These are phyloP conservation scores for Pyrus bretschneideri DNA, from an alignment of 306 rosid species.

Conservation along the genomic window DNA sequence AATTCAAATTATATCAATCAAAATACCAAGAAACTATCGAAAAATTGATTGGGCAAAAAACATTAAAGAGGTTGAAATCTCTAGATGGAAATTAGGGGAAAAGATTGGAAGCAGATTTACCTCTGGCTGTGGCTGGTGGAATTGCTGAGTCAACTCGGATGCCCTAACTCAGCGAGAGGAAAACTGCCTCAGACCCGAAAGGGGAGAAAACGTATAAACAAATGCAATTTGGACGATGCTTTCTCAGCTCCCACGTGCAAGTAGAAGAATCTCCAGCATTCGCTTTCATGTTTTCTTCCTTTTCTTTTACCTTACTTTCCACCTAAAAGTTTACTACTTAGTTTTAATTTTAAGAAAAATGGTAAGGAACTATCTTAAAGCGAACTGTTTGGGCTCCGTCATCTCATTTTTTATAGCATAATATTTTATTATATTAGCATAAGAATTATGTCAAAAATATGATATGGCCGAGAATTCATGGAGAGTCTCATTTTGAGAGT, in stretches of 20 bases:
- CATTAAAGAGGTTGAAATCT: background rate
- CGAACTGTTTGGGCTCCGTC: no score
- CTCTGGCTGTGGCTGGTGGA: background rate
- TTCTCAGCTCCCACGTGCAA: background rate
- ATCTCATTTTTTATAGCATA: no score
- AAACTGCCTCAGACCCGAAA: background rate
- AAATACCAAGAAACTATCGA: background rate
- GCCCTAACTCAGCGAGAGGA: constrained; percentile 6
- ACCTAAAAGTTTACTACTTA: background rate
- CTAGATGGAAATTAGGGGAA: background rate
- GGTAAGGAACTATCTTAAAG: rapidly evolving
- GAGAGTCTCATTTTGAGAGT: no score
- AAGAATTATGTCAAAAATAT: no score
- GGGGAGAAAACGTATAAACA: background rate
- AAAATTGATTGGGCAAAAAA: background rate
- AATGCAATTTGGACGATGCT: background rate
- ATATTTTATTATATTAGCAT: no score
- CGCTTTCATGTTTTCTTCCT: background rate
- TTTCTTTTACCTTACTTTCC: background rate
- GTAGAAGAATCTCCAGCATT: background rate
- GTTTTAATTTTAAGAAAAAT: no score
- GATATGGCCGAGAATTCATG: no score
- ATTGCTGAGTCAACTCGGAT: constrained; percentile 14
- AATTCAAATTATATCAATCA: background rate
- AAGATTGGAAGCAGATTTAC: background rate